Evolutionary conservation across 176 grass and related monocot genomes (phyloP).

Genomic region (Ensete glaucum): DNA sequence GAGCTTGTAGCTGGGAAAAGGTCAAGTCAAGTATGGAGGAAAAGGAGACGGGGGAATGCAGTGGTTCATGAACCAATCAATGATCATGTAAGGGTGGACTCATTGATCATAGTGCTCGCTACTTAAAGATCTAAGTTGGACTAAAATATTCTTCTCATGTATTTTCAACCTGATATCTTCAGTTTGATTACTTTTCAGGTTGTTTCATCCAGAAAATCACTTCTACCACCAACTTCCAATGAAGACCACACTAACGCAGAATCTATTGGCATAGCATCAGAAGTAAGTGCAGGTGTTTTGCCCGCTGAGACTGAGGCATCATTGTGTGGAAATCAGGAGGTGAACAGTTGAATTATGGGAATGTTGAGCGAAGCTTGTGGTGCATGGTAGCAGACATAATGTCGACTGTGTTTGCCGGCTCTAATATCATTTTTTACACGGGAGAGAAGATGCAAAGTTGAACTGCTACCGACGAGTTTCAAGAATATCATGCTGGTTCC

Average conservation of each 20-base stretch:
- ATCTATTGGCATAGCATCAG: not conserved
- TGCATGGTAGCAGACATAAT: not conserved
- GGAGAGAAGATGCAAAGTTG: too few relatives aligned
- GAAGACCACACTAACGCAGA: not conserved
- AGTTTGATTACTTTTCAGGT: conserved; percentile 21
- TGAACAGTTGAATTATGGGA: not conserved
- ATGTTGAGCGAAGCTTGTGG: not conserved
- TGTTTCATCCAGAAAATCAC: conserved; percentile 14
- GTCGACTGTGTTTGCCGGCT: too few relatives aligned
- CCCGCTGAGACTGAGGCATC: not conserved
- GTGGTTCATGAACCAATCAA: conserved; percentile 13
- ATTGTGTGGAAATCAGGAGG: not conserved
- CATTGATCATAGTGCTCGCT: not conserved
- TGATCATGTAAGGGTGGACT: conserved; percentile 32
- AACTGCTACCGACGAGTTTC: too few relatives aligned
- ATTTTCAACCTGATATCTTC: not conserved
- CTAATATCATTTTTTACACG: too few relatives aligned
- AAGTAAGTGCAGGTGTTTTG: not conserved
- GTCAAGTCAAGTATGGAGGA: conserved; percentile 36
- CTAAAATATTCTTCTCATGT: not conserved
- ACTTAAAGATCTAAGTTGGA: not conserved
- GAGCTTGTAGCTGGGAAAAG: conserved; percentile 34
- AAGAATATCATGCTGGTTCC: too few relatives aligned
- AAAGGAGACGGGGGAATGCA: conserved; percentile 28
- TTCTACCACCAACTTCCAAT: not conserved